Evolutionary conservation across 768 basidiomycete genomes (phyloP).

Genomic region (Porpolomopsis calyptriformis): DNA sequence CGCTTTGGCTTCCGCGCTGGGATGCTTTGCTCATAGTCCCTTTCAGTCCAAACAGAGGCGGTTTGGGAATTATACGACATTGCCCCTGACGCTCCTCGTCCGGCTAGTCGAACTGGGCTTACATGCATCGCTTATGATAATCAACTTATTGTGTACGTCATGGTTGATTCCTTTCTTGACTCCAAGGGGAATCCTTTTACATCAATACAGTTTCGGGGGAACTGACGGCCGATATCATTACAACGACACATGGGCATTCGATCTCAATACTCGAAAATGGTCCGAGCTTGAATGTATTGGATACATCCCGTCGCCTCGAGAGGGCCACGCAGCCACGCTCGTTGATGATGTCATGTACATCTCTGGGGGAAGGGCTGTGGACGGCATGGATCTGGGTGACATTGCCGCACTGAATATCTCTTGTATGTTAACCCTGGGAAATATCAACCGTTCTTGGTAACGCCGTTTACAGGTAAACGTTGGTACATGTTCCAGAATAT

Average conservation of each 20-base stretch:
- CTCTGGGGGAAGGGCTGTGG: constrained; percentile 94
- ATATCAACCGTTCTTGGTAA: constrained; percentile 7
- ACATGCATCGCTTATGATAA: constrained; percentile 75
- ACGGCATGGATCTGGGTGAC: constrained; percentile 92
- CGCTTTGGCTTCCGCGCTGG: constrained; percentile 2
- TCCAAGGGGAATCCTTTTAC: constrained; percentile 11
- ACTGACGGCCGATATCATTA: constrained; percentile 99
- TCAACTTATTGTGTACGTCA: constrained; percentile 69
- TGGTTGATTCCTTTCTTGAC: not conserved
- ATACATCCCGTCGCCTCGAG: constrained; percentile 91
- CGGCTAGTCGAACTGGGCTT: constrained; percentile 87
- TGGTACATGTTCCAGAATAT: constrained; percentile 99
- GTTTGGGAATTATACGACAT: constrained; percentile 77
- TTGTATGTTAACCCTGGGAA: constrained; percentile 43
- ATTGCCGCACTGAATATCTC: constrained; percentile 95
- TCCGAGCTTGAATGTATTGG: constrained; percentile 91
- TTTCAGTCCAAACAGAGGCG: constrained; percentile 65
- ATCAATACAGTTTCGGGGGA: constrained; percentile 96
- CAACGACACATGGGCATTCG: constrained; percentile 97
- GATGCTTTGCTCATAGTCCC: not conserved
- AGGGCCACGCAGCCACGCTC: constrained; percentile 92
- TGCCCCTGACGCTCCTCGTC: constrained; percentile 39
- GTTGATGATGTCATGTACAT: constrained; percentile 97
- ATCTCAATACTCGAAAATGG: constrained; percentile 73
- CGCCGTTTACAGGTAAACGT: constrained; percentile 67